Evolutionary conservation across 108 stramenopile genomes (phyloP).

Genomic region (Phaeodactylum tricornutum): DNA sequence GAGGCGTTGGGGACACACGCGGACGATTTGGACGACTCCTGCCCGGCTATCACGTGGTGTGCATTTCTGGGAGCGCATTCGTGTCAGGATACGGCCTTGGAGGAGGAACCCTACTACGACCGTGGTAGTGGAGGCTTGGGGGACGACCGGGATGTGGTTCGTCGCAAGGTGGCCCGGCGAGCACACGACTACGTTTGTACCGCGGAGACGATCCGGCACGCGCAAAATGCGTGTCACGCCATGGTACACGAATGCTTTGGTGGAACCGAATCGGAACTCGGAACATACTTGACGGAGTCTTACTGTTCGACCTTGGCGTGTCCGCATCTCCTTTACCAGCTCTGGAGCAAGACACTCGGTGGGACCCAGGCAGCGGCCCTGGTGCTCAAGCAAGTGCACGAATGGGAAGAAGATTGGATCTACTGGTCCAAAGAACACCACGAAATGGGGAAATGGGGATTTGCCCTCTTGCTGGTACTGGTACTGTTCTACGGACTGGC

Average conservation of each 20-base stretch:
- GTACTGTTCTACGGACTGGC: neutral
- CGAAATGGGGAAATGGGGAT: neutral
- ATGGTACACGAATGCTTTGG: neutral
- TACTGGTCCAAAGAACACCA: neutral
- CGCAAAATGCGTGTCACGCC: no score
- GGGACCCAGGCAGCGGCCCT: neutral
- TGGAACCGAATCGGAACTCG: no score
- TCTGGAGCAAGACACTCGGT: no score
- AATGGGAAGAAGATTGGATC: neutral
- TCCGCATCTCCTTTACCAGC: no score
- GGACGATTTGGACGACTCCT: neutral
- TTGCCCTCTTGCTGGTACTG: neutral
- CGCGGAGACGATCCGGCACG: no score
- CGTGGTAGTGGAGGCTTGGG: slow-evolving; percentile 10
- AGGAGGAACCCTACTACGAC: slow-evolving; percentile 19
- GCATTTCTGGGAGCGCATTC: slow-evolving; percentile 1
- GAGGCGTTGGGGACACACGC: neutral
- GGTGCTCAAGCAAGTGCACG: neutral
- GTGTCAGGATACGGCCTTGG: slow-evolving; percentile 14
- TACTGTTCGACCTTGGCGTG: no score
- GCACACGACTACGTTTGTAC: no score
- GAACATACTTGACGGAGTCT: no score
- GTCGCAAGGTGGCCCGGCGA: no score
- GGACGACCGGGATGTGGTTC: no score
- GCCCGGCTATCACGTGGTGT: slow-evolving; percentile 5